Evolutionary conservation across 2,329 filamentous ascomycete genomes (phyloP), one percentile per base, ranked within the genome.

Genomic region (Claviceps quebecensis): DNA sequence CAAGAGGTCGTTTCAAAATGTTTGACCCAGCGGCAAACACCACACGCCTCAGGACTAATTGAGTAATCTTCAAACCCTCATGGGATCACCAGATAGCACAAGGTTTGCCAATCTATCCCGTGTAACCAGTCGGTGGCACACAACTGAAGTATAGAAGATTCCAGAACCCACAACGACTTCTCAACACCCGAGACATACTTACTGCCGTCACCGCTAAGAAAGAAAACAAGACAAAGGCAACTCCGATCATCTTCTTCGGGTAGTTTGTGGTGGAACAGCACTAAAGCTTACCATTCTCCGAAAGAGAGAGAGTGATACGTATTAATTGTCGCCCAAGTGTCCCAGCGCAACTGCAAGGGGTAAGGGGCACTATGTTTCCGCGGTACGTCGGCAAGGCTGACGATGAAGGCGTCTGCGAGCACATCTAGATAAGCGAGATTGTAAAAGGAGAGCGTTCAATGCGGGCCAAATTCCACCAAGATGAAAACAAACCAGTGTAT

Each of bases 101-200:
- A 36, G 9, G 49, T 49, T 52, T 52, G 50, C 40, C 38, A 36
- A 16, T 45, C 16, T 13, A 9, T 17, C 23, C 38, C 14, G 36
- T 52, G 51, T 36, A 16, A 41, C 50, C 46, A 48, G 22, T 14
- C 34, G 19, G 50, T 48, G 45, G 22, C 14, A 49, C 51, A 29
- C 47, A 23, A 41, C 34, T 52, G 51, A 46, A 49, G 47, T 34
- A 34, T 16, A 11, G 23, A 36, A 37, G 29, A 38, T 49, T 49
- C 51, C 37, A 52, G 51, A 52, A 52, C 22, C 41, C 41, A 26
- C 22, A 38, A 36, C 14, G 36, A 34, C 29, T 47, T 26, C 23
- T 37, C 34, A n/a, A 7, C 23, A 14, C 9, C 49, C 38, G 49
- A 51, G 44, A 51, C 49, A 51, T 47, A 34, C 29, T 34, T 40